Evolutionary conservation across 2,329 filamentous ascomycete species (phyloP), one percentile per base, ranked within the genome.

Genomic region (Sarocladium strictum): DNA sequence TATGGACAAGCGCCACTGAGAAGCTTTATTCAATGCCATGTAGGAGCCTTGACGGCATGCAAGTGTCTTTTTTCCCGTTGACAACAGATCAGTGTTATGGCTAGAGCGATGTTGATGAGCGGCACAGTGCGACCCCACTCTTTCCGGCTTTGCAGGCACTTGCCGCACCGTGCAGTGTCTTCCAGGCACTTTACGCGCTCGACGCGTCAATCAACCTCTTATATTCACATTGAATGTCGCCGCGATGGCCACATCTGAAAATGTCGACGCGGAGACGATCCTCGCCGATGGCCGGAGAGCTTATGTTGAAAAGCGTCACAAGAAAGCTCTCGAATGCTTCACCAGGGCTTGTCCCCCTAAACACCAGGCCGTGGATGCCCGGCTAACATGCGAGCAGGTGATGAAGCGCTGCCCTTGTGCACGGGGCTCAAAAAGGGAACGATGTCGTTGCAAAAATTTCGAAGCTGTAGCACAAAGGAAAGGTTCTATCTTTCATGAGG

Each of bases 401-500:
- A 72, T 72, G 67, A 67, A 63, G 26, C 55, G 63, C 3, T 73
- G 71, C 26, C 38, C 64, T 2, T 73, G 70, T 57, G 61, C 59
- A 45, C 62, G 65, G 32, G 65, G 65, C n/a, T 59, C 59, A 38
- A 69, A 64, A 47, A 65, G 72, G 9, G 64, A 68, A 19, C 64
- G 69, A 26, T 74, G 72, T 60, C 58, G 57, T 4, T 74, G 72
- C 59, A 74, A 74, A 56, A 60, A 72, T 55, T 74, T 68, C 40
- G 67, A 71, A 41, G 62, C 63, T 23, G 62, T 69, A 11, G 69
- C 65, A 2, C 54, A 53, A 1, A 61, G 67, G 27, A 62, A 63
- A 27, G 67, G 65, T 11, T 70, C 68, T n/a, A 69, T 75, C 23
- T 73, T 73, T 57, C 61, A 69, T 2, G 72, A 74, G 58, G 72